Conservation (phyloP, 2,329 filamentous ascomycete genomes). For the Fusarium buharicum region DNA sequence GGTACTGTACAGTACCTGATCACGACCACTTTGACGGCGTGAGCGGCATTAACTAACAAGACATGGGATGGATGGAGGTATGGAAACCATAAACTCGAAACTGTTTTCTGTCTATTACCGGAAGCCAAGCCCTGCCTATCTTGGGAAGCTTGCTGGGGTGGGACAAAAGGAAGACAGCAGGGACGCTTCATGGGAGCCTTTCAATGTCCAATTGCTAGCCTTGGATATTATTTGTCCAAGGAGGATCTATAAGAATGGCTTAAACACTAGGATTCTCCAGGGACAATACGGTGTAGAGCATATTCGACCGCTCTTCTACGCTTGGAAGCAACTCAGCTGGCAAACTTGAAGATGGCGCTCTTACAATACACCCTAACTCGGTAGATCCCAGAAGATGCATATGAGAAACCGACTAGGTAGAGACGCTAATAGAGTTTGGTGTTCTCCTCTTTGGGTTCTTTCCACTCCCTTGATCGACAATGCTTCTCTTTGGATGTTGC, state of each 20-base stretch:
- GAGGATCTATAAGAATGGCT: constrained; percentile 29
- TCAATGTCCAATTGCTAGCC: constrained; percentile 17
- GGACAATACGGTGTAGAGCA: background rate
- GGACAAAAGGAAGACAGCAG: constrained; percentile 8
- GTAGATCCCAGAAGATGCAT: constrained; percentile 14
- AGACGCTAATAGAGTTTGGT: constrained; percentile 1
- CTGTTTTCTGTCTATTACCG: constrained; percentile 23
- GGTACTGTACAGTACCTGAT: constrained; percentile 13
- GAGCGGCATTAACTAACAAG: constrained; percentile 12
- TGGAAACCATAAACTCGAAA: constrained; percentile 8
- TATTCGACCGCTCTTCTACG: constrained; percentile 21
- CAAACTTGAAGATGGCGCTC: constrained; percentile 20
- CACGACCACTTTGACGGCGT: constrained; percentile 24
- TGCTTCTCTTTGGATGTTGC: no score
- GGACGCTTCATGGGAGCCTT: constrained; percentile 13
- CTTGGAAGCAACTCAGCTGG: constrained; percentile 15
- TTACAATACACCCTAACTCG: constrained; percentile 1
- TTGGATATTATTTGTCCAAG: background rate
- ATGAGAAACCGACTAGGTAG: background rate
- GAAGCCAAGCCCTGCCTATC: constrained; percentile 26
- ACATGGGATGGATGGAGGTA: background rate
- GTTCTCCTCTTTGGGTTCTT: background rate
- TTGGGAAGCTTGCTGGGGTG: constrained; percentile 18
- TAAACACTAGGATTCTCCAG: constrained; percentile 1
- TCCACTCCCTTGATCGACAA: background rate